phyloP scores from a whole-genome alignment of 2,329 filamentous ascomycete genomes.

The Cladophialophora carrionii region DNA sequence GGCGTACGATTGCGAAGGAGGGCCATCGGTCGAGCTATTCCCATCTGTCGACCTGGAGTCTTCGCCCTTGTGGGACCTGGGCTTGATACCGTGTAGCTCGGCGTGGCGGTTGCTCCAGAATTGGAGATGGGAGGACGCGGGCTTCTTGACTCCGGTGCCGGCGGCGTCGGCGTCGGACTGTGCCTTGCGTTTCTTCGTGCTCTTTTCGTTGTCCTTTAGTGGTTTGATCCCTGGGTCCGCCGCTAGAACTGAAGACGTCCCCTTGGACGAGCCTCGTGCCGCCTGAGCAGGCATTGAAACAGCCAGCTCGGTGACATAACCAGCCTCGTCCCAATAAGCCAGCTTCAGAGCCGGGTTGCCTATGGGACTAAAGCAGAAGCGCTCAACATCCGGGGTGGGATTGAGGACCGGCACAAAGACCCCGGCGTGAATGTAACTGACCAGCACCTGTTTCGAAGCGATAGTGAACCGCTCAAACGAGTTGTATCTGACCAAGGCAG shows the following conservation, averaged over 20 bases:
- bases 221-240: conserved; percentile 36
- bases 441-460: conserved; percentile 69
- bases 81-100: conserved; percentile 62
- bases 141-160: conserved; percentile 51
- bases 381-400: conserved; percentile 59
- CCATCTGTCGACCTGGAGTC: conserved; percentile 43
- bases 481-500: conserved; percentile 71
- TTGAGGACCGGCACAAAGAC: conserved; percentile 77
- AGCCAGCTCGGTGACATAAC: conserved; percentile 68
- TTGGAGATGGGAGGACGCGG: conserved; percentile 67
- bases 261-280: conserved; percentile 18
- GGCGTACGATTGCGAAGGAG: conserved; percentile 62
- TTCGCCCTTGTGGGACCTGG: conserved; percentile 36
- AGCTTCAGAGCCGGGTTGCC: conserved; percentile 69
- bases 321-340: conserved; percentile 75
- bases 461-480: conserved; percentile 77
- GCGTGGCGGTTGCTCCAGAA: conserved; percentile 73
- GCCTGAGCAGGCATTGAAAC: conserved; percentile 54
- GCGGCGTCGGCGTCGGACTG: conserved; percentile 42
- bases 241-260: neutral
- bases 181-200: conserved; percentile 51
- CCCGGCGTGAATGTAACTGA: conserved; percentile 79
- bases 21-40: conserved; percentile 36
- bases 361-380: conserved; percentile 70
- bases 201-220: conserved; percentile 49